These are phyloP conservation scores for Ocimum tenuiflorum DNA, from an alignment of 257 asterid species.

Conservation along the genomic window DNA sequence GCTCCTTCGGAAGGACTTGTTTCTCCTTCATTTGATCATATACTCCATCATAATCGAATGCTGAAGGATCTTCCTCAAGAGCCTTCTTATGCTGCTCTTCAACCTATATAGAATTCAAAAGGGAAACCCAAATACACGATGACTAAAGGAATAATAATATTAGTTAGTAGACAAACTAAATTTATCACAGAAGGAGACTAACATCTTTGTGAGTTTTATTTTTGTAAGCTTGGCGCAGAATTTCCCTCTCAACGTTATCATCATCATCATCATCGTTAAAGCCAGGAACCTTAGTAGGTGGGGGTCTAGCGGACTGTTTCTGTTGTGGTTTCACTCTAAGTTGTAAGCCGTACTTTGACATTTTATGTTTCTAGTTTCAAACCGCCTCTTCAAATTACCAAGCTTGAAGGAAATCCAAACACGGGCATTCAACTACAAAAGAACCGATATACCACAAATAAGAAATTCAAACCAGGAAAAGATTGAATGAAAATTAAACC, in stretches of 20 bases:
- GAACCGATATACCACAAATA: not conserved
- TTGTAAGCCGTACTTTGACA: slow-evolving; percentile 73
- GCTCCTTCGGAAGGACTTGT: slow-evolving; percentile 50
- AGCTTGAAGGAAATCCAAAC: not conserved
- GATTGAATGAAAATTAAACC: too few species aligned
- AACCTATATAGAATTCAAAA: slow-evolving; percentile 31
- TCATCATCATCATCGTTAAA: slow-evolving; percentile 56
- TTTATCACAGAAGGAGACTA: slow-evolving; percentile 10
- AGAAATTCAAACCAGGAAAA: too few species aligned
- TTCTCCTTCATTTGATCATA: slow-evolving; percentile 84
- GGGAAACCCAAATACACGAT: not conserved
- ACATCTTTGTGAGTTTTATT: slow-evolving; percentile 76
- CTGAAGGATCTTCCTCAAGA: slow-evolving; percentile 84
- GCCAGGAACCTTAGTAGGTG: slow-evolving; percentile 42
- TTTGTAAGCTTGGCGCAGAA: slow-evolving; percentile 74
- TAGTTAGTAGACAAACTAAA: not conserved
- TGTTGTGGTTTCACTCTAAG: slow-evolving; percentile 72
- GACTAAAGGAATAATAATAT: not conserved
- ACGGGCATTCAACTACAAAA: not conserved
- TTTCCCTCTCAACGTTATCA: slow-evolving; percentile 71
- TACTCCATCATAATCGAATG: slow-evolving; percentile 86
- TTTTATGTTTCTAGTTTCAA: slow-evolving; percentile 8
- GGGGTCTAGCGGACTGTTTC: slow-evolving; percentile 58
- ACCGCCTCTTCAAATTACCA: not conserved
- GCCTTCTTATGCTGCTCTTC: slow-evolving; percentile 92